Conservation (phyloP, 2,329 filamentous ascomycete species). For the Alternaria brassicae region DNA sequence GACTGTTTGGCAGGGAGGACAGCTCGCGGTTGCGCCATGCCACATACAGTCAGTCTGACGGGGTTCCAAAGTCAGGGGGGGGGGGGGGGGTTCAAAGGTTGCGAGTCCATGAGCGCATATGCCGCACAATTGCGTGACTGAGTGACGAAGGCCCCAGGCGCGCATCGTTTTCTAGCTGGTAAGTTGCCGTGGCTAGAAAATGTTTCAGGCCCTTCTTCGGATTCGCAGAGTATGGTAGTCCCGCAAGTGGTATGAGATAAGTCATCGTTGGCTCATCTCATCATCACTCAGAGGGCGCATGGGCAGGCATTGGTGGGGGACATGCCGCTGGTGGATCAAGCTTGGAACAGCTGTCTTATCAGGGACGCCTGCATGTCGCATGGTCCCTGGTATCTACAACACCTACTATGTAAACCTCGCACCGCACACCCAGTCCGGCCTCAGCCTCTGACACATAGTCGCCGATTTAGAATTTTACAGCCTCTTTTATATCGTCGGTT, state of each 20-base stretch:
- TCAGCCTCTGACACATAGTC: not conserved
- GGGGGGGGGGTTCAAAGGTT: not conserved
- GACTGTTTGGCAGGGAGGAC: not conserved
- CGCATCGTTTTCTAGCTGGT: not conserved
- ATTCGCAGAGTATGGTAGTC: not conserved
- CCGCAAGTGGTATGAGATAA: not conserved
- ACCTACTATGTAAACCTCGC: not conserved
- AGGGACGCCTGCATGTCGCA: not conserved
- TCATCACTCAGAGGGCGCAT: conserved; percentile 20
- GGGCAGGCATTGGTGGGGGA: conserved; percentile 8
- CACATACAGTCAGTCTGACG: not conserved
- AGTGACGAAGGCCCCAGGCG: not conserved
- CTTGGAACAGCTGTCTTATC: conserved; percentile 12
- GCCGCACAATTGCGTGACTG: conserved; percentile 12
- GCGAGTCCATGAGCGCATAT: conserved; percentile 1
- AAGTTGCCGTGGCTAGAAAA: not conserved
- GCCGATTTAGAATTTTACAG: not conserved
- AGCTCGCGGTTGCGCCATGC: not conserved
- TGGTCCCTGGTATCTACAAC: not conserved
- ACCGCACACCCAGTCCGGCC: not conserved
- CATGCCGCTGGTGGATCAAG: not conserved
- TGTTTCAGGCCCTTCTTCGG: conserved; percentile 10
- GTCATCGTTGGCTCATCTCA: conserved; percentile 25
- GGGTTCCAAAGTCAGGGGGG: not conserved
- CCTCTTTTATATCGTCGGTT: not conserved